A percentile compares a stretch with the other conserved stretches of the same genome.
These are phyloP conservation scores for Colletotrichum truncatum DNA, from an alignment of 2,329 filamentous ascomycete species.

Conservation along the genomic window DNA sequence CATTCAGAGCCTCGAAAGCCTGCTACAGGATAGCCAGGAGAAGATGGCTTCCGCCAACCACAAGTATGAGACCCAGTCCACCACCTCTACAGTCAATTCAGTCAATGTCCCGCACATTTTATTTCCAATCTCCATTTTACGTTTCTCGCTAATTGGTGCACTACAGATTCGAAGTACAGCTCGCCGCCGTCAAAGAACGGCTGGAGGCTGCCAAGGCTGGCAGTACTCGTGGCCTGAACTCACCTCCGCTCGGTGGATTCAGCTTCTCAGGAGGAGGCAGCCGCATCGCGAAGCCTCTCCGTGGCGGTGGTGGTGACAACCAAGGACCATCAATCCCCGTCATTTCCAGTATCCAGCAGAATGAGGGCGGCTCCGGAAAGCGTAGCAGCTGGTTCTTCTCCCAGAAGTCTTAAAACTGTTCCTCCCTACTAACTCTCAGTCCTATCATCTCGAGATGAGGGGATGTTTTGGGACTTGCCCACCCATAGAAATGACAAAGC, in stretches of 20 bases:
- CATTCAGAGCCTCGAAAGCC: constrained; percentile 89
- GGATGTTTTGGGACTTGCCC: neutral
- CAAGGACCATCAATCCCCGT: constrained; percentile 59
- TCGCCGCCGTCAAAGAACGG: constrained; percentile 96
- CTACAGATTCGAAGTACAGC: constrained; percentile 91
- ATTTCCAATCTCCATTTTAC: neutral
- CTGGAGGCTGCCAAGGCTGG: constrained; percentile 94
- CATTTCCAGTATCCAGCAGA: constrained; percentile 67
- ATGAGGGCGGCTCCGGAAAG: constrained; percentile 66
- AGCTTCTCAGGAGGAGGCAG: constrained; percentile 73
- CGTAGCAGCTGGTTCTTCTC: constrained; percentile 78
- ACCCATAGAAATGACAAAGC: constrained; percentile 8
- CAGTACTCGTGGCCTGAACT: constrained; percentile 83
- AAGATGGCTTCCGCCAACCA: constrained; percentile 98
- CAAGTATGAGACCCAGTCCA: constrained; percentile 66
- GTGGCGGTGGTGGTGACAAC: constrained; percentile 66
- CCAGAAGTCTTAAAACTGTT: constrained; percentile 61
- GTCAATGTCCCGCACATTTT: neutral
- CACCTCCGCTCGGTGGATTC: constrained; percentile 72
- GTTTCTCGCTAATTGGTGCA: constrained; percentile 12
- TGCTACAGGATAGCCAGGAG: constrained; percentile 97
- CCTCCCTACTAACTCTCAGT: neutral
- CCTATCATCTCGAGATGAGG: neutral
- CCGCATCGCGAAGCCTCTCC: constrained; percentile 75
- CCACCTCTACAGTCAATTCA: neutral